Base-by-base conservation (phyloP, 1,139 yeast species). In the Wickerhamomyces sp. region DNA sequence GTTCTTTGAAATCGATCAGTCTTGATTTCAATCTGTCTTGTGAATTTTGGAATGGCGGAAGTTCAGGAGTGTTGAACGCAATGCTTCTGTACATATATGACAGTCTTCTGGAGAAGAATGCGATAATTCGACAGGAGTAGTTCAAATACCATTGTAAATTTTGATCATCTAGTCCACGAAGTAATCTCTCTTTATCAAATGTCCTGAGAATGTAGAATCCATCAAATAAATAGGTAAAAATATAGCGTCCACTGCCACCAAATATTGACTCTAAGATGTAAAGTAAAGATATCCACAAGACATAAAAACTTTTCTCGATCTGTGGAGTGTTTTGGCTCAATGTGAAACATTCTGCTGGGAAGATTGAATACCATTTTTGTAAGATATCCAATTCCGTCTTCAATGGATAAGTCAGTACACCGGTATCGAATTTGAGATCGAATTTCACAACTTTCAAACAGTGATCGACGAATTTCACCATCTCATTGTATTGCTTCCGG, bases 1-100 rank as follows among this genome's bases (percentile, higher is more conserved):
- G 23, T 31, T 50, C 54, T n/a, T 47, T 41, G 13, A 46, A 40
- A 22, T 44, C 44, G 19, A 47, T 14, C 6, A 39, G 26, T 37
- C 49, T 47, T 21, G 45, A 26, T 14, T 41, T 45, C 18, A 42
- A 37, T 7, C 50, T 24, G 26, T 42, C 46, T 11, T 38, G 37
- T 8, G 20, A 4, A 16, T 33, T 31, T 13, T 33, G 25, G 26
- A 33, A 45, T 0, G 22, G 21, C 7, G 54, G 49, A 5, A 45
- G 30, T 13, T 46, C 42, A 23, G 5, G 28, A 4, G 47, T 46
- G 23, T 41, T 42, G n/a, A 45, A 23, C 0, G 46, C 32, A 1
- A 46, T 39, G 24, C 43, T 43, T 31, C 51, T 36, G 4, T 5
- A 11, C 8, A 35, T 14, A 7, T 47, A 26, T 25, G 35, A 37